A percentile compares a stretch with the other conserved stretches of the same genome.
Conservation (phyloP, 75 land plant species). For the Pseudotsuga menziesii region DNA sequence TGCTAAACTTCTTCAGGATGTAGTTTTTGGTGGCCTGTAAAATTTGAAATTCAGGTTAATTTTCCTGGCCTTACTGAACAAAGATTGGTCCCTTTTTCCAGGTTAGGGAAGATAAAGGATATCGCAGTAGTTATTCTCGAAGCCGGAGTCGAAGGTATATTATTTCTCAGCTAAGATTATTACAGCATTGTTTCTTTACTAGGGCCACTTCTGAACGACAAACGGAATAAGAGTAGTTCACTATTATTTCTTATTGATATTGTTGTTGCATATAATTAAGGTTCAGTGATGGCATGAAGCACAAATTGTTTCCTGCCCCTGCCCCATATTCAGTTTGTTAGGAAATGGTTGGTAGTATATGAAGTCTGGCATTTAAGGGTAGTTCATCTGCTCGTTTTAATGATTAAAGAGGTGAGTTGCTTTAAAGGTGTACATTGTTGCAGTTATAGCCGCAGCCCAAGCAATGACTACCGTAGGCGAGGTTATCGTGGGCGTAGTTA, state of each 20-base stretch:
- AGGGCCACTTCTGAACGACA: no score
- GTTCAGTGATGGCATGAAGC: background rate
- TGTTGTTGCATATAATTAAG: background rate
- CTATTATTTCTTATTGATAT: no score
- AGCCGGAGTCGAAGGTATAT: constrained; percentile 36
- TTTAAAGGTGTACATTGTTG: background rate
- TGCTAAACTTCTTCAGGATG: background rate
- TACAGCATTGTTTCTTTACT: no score
- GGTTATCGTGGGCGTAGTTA: constrained; percentile 32
- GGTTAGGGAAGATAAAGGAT: constrained; percentile 46
- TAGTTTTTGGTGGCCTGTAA: background rate
- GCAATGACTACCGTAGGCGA: background rate
- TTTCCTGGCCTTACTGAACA: background rate
- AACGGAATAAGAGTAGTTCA: no score
- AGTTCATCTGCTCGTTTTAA: background rate
- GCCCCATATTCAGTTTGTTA: no score
- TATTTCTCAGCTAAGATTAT: no score
- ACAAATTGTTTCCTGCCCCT: background rate
- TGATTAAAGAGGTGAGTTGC: background rate
- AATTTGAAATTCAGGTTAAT: background rate
- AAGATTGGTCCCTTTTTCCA: background rate
- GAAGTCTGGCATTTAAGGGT: no score
- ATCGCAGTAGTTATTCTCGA: constrained; percentile 31
- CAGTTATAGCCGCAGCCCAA: constrained; percentile 7
- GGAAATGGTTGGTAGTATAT: no score